A percentile compares a stretch with the other conserved stretches of the same genome.
Conservation (phyloP, 2,329 filamentous ascomycete species). For the Orbilia blumenaviensis region DNA sequence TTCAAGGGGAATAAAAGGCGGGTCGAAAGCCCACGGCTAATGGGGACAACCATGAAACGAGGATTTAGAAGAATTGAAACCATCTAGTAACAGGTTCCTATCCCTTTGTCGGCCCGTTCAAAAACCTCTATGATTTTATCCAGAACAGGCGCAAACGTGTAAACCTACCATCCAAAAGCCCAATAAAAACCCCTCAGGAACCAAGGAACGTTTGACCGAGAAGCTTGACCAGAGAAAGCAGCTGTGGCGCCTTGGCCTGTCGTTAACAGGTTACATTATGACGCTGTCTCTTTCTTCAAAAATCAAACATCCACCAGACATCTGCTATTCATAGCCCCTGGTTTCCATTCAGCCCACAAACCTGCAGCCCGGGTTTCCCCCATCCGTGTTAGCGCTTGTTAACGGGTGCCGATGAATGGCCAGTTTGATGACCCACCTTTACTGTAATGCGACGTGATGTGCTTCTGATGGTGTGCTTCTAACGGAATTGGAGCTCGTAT, state of each 20-base stretch:
- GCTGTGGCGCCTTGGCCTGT: conserved; percentile 21
- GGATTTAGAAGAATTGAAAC: neutral
- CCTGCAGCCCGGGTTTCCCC: conserved; percentile 15
- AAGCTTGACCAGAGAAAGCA: conserved; percentile 18
- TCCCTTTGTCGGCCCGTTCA: neutral
- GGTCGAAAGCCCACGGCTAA: neutral
- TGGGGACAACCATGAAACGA: neutral
- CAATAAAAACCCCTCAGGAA: neutral
- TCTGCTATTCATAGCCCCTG: conserved; percentile 53
- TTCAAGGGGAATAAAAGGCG: conserved; percentile 1
- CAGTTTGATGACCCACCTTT: conserved; percentile 35
- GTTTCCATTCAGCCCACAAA: conserved; percentile 41
- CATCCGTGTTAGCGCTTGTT: conserved; percentile 24
- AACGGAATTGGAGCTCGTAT: conserved; percentile 25
- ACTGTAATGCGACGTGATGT: conserved; percentile 50
- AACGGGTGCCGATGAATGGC: conserved; percentile 37
- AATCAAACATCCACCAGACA: conserved; percentile 38
- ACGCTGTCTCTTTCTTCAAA: conserved; percentile 22
- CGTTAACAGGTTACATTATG: conserved; percentile 44
- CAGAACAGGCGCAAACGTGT: neutral
- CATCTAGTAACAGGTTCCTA: neutral
- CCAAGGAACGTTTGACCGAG: conserved; percentile 4
- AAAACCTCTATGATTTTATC: neutral
- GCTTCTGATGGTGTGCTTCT: conserved; percentile 37
- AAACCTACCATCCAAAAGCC: neutral